phyloP scores from a whole-genome alignment of 1,139 yeast genomes.

The Suhomyces bribrorum region DNA sequence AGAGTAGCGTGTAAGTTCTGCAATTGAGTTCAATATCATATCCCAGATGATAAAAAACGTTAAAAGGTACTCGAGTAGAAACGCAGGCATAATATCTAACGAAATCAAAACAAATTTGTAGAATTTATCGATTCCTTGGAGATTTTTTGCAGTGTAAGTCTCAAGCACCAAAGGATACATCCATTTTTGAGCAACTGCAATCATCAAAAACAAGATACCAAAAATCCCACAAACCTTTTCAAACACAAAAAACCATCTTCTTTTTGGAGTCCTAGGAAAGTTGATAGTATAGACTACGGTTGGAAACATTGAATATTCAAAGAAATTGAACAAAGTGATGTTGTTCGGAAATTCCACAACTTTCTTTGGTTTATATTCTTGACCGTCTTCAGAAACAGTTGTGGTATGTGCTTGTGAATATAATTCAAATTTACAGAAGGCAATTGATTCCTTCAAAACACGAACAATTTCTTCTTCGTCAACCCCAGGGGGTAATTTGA shows the following conservation, averaged over 20 bases:
- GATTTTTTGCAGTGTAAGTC: constrained; percentile 53
- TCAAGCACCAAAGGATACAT: constrained; percentile 74
- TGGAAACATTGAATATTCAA: constrained; percentile 86
- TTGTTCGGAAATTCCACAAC: constrained; percentile 64
- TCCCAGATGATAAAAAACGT: constrained; percentile 94
- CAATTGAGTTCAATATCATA: constrained; percentile 81
- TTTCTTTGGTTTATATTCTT: constrained; percentile 17
- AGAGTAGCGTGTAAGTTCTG: constrained; percentile 82
- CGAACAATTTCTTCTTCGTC: constrained; percentile 28
- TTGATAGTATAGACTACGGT: constrained; percentile 78
- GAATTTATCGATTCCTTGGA: constrained; percentile 46
- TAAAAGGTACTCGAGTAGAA: constrained; percentile 69
- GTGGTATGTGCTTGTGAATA: constrained; percentile 45
- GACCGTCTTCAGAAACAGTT: constrained; percentile 16
- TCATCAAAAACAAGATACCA: constrained; percentile 84
- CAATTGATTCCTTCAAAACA: constrained; percentile 48
- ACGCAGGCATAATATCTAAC: constrained; percentile 79
- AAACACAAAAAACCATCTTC: constrained; percentile 71
- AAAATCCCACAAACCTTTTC: constrained; percentile 76
- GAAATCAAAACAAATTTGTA: constrained; percentile 60
- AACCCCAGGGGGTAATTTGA: constrained; percentile 17
- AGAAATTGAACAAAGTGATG: constrained; percentile 65
- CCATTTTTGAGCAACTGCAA: constrained; percentile 73
- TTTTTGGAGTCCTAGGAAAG: constrained; percentile 70
- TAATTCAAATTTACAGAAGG: constrained; percentile 66